A percentile compares a stretch with the other conserved stretches of the same genome.
These are phyloP conservation scores for Lophium mytilinum DNA, from an alignment of 495 filamentous ascomycete species.

Conservation along the genomic window DNA sequence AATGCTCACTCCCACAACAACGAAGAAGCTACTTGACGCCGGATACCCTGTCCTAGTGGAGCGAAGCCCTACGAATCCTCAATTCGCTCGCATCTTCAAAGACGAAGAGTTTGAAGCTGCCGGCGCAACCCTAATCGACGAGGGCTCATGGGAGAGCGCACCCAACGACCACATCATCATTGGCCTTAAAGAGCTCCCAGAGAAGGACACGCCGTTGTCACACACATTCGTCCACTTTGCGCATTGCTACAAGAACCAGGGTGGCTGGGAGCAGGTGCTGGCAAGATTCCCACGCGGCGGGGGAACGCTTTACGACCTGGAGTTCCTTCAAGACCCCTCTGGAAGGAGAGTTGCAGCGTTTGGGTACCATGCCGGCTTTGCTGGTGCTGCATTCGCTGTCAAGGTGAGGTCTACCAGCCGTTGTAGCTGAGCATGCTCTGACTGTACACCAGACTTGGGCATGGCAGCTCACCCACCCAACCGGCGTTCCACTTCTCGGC, in stretches of 20 bases:
- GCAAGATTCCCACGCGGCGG: constrained; percentile 73
- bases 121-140: constrained; percentile 70
- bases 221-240: constrained; percentile 82
- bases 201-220: constrained; percentile 77
- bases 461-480: constrained; percentile 69
- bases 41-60: constrained; percentile 79
- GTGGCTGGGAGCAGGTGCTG: constrained; percentile 74
- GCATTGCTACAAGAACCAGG: constrained; percentile 79
- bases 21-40: constrained; percentile 70
- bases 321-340: constrained; percentile 74
- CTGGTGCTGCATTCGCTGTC: constrained; percentile 20
- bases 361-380: constrained; percentile 59
- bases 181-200: constrained; percentile 89
- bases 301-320: constrained; percentile 79
- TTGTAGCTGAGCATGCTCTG: neutral
- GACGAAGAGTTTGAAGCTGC: constrained; percentile 51
- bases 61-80: constrained; percentile 44
- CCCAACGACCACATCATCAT: constrained; percentile 75
- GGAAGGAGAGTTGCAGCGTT: constrained; percentile 72
- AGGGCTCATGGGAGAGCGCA: constrained; percentile 70
- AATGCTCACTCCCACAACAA: constrained; percentile 56
- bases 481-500: constrained; percentile 53
- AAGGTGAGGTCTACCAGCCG: constrained; percentile 7
- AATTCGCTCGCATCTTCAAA: constrained; percentile 67
- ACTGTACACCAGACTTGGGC: constrained; percentile 59